Conservation (phyloP, 2,329 filamentous ascomycete genomes). For the Penicillium fuscoglaucum region DNA sequence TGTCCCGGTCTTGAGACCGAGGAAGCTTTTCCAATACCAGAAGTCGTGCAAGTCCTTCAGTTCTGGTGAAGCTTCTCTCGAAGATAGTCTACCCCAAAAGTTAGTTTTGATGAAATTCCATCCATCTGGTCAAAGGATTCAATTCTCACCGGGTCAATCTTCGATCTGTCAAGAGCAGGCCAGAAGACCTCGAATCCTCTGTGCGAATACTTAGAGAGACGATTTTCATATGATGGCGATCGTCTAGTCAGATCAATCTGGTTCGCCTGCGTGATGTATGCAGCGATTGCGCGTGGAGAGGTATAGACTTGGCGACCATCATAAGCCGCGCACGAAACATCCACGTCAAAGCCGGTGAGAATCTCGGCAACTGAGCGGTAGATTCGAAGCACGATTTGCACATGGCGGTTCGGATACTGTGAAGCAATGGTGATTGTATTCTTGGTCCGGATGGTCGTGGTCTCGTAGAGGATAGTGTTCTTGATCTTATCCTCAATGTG, state of each 20-base stretch:
- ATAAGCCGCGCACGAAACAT: conserved; percentile 78
- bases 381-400: conserved; percentile 82
- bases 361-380: conserved; percentile 85
- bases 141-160: conserved; percentile 63
- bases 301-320: conserved; percentile 78
- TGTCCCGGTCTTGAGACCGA: conserved; percentile 64
- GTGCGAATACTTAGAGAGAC: conserved; percentile 80
- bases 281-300: conserved; percentile 72
- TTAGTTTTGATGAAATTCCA: background rate
- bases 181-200: conserved; percentile 84
- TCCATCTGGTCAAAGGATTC: background rate
- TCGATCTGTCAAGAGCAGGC: conserved; percentile 70
- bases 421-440: conserved; percentile 83
- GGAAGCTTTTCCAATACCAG: conserved; percentile 79
- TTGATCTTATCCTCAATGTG: conserved; percentile 74
- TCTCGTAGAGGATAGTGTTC: conserved; percentile 78
- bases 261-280: conserved; percentile 81
- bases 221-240: conserved; percentile 84
- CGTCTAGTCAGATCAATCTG: conserved; percentile 75
- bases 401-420: conserved; percentile 78
- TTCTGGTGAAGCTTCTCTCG: conserved; percentile 74
- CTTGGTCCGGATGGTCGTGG: conserved; percentile 80
- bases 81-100: conserved; percentile 63
- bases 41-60: conserved; percentile 73
- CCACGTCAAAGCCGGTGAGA: conserved; percentile 83